Base-by-base conservation (phyloP, 257 asterid genomes). In the Verbena officinalis region DNA sequence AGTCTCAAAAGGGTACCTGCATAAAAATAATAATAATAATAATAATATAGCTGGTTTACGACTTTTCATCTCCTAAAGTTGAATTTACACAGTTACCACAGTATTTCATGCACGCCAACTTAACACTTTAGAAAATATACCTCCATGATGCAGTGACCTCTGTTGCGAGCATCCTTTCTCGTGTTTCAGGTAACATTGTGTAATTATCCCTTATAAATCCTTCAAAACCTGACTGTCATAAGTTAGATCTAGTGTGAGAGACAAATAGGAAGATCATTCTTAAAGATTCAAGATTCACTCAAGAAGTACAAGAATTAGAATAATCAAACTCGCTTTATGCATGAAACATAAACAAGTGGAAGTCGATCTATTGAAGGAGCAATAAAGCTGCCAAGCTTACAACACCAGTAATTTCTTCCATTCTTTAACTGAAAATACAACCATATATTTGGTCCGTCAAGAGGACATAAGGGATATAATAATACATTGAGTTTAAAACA, bases 141-240 rank as follows among this genome's bases (percentile, higher is more conserved):
- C 90, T 84, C 99, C 99, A 94, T 22, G 85, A 78, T 71, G 95
- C 95, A 5, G 93, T 81, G 77, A 94, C 83, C 77, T 90, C 97
- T 22, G 99, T 94, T 65, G 97, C 99, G 77, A 94, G 71, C 77
- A 90, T 81, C 81, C 99, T 84, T 81, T 94, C 97, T 52, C 76
- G 75, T 68, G 99, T 90, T 61, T 94, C 99, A 59, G 97, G 97
- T 85, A 94, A 80, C 45, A 90, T 81, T 20, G 99, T 94, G 67
- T 86, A 80, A 78, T 77, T 77, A 79, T 90, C 97, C 78, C 95
- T 78, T 65, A 94, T 64, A 72, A 94, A 94, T 67, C 95, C 92
- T 86, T 94, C 96, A 83, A 94, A 94, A 53, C 99, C 99, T 30
- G 99, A 94, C 99, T 94, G 93, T 65, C 44, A 63, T 40, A 64